Percentiles rank a stretch among this genome's conserved stretches.
These are phyloP conservation scores for Microascus cirrosus DNA, from an alignment of 2,329 filamentous ascomycete species.

Conservation along the genomic window DNA sequence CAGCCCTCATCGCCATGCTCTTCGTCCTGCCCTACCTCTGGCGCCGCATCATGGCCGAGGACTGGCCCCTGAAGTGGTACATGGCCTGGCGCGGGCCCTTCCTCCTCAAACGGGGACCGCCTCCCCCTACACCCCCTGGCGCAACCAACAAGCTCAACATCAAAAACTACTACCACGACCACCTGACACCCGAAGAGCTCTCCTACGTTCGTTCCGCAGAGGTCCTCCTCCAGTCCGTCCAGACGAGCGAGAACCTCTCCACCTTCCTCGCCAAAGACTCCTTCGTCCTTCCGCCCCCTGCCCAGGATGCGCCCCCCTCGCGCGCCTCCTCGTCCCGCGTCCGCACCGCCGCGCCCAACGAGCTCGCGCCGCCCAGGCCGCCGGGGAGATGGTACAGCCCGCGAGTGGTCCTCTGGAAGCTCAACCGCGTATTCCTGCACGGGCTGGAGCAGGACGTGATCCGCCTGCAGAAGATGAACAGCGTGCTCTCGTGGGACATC, in stretches of 20 bases:
- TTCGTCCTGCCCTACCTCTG: constrained; percentile 44
- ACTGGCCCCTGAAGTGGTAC: constrained; percentile 38
- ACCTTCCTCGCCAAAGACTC: constrained; percentile 10
- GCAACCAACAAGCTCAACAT: constrained; percentile 27
- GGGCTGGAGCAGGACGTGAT: constrained; percentile 38
- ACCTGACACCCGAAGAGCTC: constrained; percentile 33
- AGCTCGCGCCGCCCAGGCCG: constrained; percentile 19
- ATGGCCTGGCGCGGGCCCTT: constrained; percentile 34
- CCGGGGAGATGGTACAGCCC: constrained; percentile 27
- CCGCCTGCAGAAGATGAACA: constrained; percentile 30
- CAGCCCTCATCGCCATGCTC: constrained; percentile 25
- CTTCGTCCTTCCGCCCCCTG: constrained; percentile 19
- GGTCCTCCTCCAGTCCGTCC: constrained; percentile 20
- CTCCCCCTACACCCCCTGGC: constrained; percentile 13
- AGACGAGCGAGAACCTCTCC: constrained; percentile 6
- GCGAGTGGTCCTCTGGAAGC: constrained; percentile 25
- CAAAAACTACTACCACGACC: constrained; percentile 37
- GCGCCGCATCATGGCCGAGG: constrained; percentile 35
- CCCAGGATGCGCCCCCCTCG: constrained; percentile 10
- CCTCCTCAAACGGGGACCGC: constrained; percentile 25
- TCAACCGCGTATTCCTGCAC: constrained; percentile 29
- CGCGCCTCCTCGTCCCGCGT: background rate
- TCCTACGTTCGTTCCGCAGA: constrained; percentile 22
- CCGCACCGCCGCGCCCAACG: constrained; percentile 6
- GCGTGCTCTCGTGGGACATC: constrained; percentile 34